Evolutionary conservation across 441 rosid genomes (phyloP), one percentile per base, ranked within the genome.

Genomic region (Biscutella auriculata): DNA sequence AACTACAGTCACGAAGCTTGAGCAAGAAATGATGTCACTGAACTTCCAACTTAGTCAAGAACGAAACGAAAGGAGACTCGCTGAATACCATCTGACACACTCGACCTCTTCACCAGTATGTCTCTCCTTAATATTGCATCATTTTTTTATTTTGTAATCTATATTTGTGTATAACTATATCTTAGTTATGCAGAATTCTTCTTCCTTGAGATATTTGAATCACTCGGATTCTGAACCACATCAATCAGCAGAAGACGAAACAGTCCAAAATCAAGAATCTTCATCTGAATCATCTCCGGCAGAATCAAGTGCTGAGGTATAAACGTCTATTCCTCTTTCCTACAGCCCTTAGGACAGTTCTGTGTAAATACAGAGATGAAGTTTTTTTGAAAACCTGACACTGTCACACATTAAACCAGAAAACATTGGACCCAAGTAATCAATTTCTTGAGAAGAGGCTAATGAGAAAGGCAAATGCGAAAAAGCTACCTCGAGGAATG

Each of bases 21-120:
- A 83, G 64, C 73, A 71, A 68, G 87, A 83, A 74, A 81, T 76
- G 77, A 75, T 83, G 69, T 77, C 87, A 36, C 70, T 83, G 65
- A 84, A 79, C 50, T 81, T 81, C 81, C 90, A 81, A 65, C 78
- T 83, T 60, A 81, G 90, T 65, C 90, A 81, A 77, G 90, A 83
- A 62, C 71, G 84, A 66, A 83, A 83, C 59, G 87, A 83, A 49
- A 70, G 93, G 41, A 77, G 83, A 70, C 87, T 89, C 12, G 82
- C 90, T 33, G 97, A 86, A 71, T 89, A 84, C 65, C 81, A 67
- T 55, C 52, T 82, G 70, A 73, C 79, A 69, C 86, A 79, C 40
- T 73, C 79, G 12, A 57, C 83, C 61, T 72, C 83, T 52, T 77
- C 76, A 62, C 65, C 81, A 46, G 70, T 79, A 57, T 66, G 84